phyloP scores from a whole-genome alignment of 805 yeast species.

The Saccharomycopsis capsularis region DNA sequence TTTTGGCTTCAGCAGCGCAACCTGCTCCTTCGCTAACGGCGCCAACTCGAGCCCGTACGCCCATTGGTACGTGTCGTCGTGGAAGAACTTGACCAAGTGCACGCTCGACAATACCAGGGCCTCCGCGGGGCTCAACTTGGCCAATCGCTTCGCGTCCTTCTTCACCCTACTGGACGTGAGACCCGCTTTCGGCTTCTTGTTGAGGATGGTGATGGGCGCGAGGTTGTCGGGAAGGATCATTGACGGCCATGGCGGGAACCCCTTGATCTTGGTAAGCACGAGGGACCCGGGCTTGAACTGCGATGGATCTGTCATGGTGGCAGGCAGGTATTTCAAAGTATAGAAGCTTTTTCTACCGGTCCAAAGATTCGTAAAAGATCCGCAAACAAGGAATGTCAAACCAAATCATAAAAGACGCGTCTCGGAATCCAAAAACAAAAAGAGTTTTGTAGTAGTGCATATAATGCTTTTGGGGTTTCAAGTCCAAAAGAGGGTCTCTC shows the following conservation, averaged over 20 bases:
- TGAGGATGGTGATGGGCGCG: conserved; percentile 50
- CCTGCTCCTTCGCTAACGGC: conserved; percentile 34
- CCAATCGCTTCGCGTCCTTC: conserved; percentile 22
- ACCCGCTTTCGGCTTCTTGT: conserved; percentile 43
- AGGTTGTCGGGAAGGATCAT: conserved; percentile 58
- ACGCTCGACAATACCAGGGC: conserved; percentile 31
- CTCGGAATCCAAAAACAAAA: neutral
- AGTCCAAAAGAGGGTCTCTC: neutral
- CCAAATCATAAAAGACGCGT: neutral
- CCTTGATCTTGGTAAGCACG: conserved; percentile 76
- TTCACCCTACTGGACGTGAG: conserved; percentile 23
- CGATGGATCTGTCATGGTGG: no score
- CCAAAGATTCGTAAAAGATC: no score
- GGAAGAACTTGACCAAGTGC: conserved; percentile 52
- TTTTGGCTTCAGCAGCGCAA: conserved; percentile 23
- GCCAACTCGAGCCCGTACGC: conserved; percentile 46
- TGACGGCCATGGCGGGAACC: conserved; percentile 90
- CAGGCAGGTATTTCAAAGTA: no score
- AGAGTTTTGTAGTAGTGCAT: neutral
- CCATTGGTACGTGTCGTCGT: conserved; percentile 72
- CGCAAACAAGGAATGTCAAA: no score
- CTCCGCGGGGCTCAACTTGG: conserved; percentile 17
- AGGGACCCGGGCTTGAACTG: conserved; percentile 35
- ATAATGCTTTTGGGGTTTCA: neutral
- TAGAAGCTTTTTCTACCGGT: no score